Conservation (phyloP, 768 basidiomycete genomes). For the Tephrocybe sp. region DNA sequence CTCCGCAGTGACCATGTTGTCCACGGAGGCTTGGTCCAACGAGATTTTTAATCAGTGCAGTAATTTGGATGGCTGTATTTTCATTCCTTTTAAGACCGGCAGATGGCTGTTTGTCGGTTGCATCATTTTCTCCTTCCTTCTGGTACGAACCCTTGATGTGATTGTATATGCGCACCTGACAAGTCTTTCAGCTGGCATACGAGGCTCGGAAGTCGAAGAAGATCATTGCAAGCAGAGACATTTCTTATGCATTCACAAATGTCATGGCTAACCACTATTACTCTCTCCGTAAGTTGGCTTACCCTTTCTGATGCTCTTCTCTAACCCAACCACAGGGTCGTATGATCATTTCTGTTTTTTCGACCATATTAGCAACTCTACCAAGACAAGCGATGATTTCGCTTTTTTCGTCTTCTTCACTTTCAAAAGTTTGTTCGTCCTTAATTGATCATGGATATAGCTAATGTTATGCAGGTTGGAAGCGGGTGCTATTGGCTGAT, state of each 20-base stretch:
- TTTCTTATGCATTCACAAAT: constrained; percentile 97
- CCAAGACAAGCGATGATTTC: constrained; percentile 95
- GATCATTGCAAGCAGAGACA: constrained; percentile 94
- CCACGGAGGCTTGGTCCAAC: constrained; percentile 86
- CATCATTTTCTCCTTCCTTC: constrained; percentile 96
- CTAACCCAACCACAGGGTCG: constrained; percentile 51
- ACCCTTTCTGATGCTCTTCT: constrained; percentile 1
- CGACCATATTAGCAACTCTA: constrained; percentile 92
- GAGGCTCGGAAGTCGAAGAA: constrained; percentile 90
- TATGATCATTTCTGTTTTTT: constrained; percentile 99
- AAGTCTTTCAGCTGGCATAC: constrained; percentile 67
- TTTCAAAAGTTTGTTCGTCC: constrained; percentile 79
- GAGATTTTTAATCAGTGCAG: constrained; percentile 82
- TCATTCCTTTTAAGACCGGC: constrained; percentile 83
- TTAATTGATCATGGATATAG: neutral
- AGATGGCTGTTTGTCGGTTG: constrained; percentile 98
- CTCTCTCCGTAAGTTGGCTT: constrained; percentile 72
- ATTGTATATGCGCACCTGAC: constrained; percentile 6
- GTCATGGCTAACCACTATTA: constrained; percentile 97
- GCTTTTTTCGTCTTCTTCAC: constrained; percentile 99
- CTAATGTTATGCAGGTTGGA: constrained; percentile 58
- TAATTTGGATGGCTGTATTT: constrained; percentile 64
- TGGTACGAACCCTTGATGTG: constrained; percentile 51
- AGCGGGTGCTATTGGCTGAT: constrained; percentile 86
- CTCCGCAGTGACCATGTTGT: constrained; percentile 95